phyloP scores from a whole-genome alignment of 2,329 filamentous ascomycete species.

The Penicillium italicum region DNA sequence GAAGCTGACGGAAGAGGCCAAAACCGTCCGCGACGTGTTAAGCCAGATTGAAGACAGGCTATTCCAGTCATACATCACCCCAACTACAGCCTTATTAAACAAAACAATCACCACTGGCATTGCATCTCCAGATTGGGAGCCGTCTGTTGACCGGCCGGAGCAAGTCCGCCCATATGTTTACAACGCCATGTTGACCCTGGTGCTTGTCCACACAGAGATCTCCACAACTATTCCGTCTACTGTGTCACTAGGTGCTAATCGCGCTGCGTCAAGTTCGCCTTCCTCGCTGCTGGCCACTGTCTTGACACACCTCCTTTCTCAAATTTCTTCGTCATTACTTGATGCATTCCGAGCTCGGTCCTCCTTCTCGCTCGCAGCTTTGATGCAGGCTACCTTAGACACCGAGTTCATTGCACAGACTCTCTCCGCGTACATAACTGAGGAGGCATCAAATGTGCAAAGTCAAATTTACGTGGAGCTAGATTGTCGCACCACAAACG shows the following conservation, averaged over 20 bases:
- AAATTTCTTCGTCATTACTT: conserved; percentile 74
- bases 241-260: conserved; percentile 71
- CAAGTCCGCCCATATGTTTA: conserved; percentile 88
- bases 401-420: conserved; percentile 97
- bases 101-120: conserved; percentile 72
- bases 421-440: conserved; percentile 81
- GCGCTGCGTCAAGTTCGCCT: conserved; percentile 63
- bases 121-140: conserved; percentile 66
- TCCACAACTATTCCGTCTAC: conserved; percentile 67
- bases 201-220: conserved; percentile 87
- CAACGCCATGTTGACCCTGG: conserved; percentile 75
- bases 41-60: conserved; percentile 85
- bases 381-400: conserved; percentile 97
- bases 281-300: conserved; percentile 71
- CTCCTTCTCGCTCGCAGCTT: conserved; percentile 69
- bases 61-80: conserved; percentile 87
- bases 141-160: conserved; percentile 57
- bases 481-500: conserved; percentile 83
- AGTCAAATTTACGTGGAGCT: conserved; percentile 88
- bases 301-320: conserved; percentile 80
- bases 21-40: conserved; percentile 86
- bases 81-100: conserved; percentile 65
- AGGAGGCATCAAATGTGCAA: conserved; percentile 75
- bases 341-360: conserved; percentile 67
- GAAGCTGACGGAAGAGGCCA: conserved; percentile 88